Conservation (phyloP, 1,284 basidiomycete genomes). For the Tilletia caries region DNA sequence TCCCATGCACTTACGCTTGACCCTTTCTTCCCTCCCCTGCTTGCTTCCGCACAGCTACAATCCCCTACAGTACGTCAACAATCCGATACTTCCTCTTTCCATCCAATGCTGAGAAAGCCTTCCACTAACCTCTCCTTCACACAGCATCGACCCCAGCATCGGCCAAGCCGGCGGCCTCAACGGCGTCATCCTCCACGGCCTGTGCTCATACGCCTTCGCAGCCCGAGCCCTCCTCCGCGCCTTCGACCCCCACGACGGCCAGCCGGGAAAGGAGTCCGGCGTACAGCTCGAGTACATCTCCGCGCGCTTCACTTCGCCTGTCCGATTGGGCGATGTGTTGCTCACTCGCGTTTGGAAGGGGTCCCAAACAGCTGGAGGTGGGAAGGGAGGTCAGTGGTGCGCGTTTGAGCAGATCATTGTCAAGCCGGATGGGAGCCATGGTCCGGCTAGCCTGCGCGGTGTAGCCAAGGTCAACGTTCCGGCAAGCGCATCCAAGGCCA, state of each 20-base stretch:
- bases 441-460: not conserved
- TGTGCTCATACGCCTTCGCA: constrained; percentile 43
- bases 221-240: constrained; percentile 40
- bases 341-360: constrained; percentile 42
- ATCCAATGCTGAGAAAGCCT: not conserved
- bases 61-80: constrained; percentile 27
- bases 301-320: constrained; percentile 43
- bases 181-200: constrained; percentile 45
- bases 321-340: constrained; percentile 39
- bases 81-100: not conserved
- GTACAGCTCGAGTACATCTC: constrained; percentile 30
- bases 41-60: constrained; percentile 26
- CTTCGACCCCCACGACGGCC: constrained; percentile 31
- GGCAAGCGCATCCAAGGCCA: not conserved
- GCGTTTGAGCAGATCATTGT: constrained; percentile 41
- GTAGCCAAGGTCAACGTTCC: constrained; percentile 4
- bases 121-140: not conserved
- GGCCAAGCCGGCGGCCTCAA: constrained; percentile 37
- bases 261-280: constrained; percentile 17
- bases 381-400: constrained; percentile 20
- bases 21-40: not conserved
- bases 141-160: constrained; percentile 36
- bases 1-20: not conserved
- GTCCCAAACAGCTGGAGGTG: constrained; percentile 19
- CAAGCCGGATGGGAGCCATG: not conserved